Evolutionary conservation across 441 rosid genomes (phyloP).

Genomic region (Dalechampia spathulata): DNA sequence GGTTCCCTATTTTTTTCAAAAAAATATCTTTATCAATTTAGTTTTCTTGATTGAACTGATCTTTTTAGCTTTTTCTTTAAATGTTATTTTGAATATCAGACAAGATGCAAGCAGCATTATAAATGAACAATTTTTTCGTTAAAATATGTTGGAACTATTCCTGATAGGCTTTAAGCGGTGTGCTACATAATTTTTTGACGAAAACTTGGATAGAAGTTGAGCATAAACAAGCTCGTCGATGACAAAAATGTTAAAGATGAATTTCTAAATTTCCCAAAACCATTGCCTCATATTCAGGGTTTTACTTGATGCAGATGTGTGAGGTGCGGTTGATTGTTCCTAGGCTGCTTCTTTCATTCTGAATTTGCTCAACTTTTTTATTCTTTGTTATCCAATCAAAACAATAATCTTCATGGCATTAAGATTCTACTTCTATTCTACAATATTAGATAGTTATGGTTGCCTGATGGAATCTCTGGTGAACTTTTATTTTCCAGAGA

Average conservation of each 20-base stretch:
- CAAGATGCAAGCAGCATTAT: neutral
- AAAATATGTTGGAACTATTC: neutral
- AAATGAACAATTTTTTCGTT: too few relatives aligned
- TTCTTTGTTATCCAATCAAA: too few relatives aligned
- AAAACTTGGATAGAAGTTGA: conserved; percentile 1
- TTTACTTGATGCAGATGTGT: neutral
- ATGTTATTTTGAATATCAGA: neutral
- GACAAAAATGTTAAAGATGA: neutral
- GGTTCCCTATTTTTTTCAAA: too few relatives aligned
- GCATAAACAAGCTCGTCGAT: neutral
- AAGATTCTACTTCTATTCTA: neutral
- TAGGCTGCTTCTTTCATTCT: neutral
- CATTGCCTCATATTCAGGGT: neutral
- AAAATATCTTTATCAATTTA: too few relatives aligned
- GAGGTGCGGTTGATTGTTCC: neutral
- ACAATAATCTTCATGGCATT: neutral
- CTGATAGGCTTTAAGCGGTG: neutral
- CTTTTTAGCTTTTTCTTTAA: neutral
- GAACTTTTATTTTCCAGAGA: neutral
- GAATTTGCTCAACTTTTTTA: neutral
- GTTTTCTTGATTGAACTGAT: too few relatives aligned
- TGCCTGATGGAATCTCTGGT: neutral
- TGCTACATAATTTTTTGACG: neutral
- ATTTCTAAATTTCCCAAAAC: neutral
- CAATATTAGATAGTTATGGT: neutral